Evolutionary conservation across 805 yeast genomes (phyloP), one percentile per base, ranked within the genome.

Genomic region (Kluyveromyces dobzhanskii): DNA sequence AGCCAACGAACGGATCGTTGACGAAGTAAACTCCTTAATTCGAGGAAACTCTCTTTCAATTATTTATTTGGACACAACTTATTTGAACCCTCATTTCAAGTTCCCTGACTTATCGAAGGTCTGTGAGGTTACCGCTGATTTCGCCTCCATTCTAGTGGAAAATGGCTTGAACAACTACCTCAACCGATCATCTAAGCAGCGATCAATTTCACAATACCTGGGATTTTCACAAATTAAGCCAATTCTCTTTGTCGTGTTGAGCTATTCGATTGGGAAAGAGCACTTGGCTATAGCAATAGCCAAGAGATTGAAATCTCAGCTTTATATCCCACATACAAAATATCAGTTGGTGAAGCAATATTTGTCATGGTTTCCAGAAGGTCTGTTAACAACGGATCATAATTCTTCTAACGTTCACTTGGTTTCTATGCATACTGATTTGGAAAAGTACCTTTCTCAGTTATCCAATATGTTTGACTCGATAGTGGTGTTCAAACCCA

Each of bases 181-280:
- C 40, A 46, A 44, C 36, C 52, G 51, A 24, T 37, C 44, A 13
- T 13, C 14, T 12, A 43, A 56, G 0, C 54, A 49, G 45, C 43
- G 45, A 30, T 48, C 71, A 28, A 65, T 72, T 21, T 55, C 67
- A 34, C 71, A 65, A 38, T 70, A 32, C 10, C 17, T 45, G 7
- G 28, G 38, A 6, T 29, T 42, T 26, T 37, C 34, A 30, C 26
- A 30, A 5, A 26, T 18, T 18, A 41, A 43, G 10, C 49, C 38
- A 30, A 47, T 37, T 2, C 41, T 57, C 18, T 51, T 57, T 31
- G 39, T 84, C 8, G 78, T 92, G 12, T 97, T 97, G 0, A 79
- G 95, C 0, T 92, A 92, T 57, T 75, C 88, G 2, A 87, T 92
- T 28, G 98, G 98, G 3, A 92, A 92, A 55, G 98, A 92, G 56